Conservation (phyloP, 2,329 filamentous ascomycete species). For the Thelonectria rubi region DNA sequence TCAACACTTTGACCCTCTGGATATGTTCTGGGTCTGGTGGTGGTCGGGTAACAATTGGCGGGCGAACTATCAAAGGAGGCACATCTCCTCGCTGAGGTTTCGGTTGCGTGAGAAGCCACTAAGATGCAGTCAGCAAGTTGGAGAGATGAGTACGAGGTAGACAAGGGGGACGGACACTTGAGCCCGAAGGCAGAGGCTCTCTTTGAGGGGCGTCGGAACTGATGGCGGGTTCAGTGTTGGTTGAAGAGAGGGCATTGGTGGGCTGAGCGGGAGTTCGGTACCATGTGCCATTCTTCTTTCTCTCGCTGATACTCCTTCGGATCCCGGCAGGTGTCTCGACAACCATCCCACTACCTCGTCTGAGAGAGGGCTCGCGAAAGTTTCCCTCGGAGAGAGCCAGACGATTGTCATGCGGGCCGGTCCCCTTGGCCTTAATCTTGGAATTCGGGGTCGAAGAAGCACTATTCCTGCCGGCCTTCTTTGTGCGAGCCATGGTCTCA, state of each 20-base stretch:
- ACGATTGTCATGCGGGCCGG: conserved; percentile 21
- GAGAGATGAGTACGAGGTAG: neutral
- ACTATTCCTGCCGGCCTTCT: neutral
- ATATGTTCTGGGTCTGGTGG: neutral
- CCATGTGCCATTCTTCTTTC: neutral
- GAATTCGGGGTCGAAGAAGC: neutral
- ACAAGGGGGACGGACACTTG: conserved; percentile 6
- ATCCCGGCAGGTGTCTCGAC: conserved; percentile 18
- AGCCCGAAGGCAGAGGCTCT: neutral
- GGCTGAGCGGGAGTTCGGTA: neutral
- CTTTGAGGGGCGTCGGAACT: neutral
- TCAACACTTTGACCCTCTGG: neutral
- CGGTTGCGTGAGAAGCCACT: conserved; percentile 15
- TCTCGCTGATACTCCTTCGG: neutral
- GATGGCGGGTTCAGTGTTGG: too few species aligned
- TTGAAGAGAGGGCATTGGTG: neutral
- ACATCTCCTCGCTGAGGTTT: conserved; percentile 28
- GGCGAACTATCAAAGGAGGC: conserved; percentile 4
- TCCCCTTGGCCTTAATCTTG: neutral
- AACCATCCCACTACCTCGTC: conserved; percentile 15
- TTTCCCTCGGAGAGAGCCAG: neutral
- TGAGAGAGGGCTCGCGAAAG: conserved; percentile 20
- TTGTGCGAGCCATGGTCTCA: neutral
- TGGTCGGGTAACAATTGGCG: neutral
- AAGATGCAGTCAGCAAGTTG: conserved; percentile 5